phyloP scores from a whole-genome alignment of 2,329 filamentous ascomycete species.

The Tolypocladium endophyticum region DNA sequence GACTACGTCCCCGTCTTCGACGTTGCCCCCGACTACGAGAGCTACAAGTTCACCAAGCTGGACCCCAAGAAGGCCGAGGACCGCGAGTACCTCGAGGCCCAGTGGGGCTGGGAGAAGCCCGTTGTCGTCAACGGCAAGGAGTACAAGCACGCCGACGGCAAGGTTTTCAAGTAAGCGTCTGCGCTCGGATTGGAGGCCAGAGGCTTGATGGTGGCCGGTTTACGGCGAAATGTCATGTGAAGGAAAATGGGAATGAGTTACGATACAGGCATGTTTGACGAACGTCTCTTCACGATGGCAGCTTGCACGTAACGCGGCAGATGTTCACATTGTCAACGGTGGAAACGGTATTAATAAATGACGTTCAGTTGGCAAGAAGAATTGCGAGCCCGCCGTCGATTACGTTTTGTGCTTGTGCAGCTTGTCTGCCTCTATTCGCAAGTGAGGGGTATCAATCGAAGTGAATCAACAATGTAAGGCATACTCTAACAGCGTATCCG shows the following conservation, averaged over 20 bases:
- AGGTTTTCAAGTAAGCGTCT: constrained; percentile 89
- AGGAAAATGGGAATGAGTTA: constrained; percentile 15
- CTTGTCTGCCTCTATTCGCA: not conserved
- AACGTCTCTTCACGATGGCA: constrained; percentile 1
- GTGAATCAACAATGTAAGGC: not conserved
- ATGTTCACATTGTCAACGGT: not conserved
- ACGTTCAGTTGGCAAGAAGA: not conserved
- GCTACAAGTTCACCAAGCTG: constrained; percentile 93
- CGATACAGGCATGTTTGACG: constrained; percentile 15
- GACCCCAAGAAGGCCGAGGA: constrained; percentile 80
- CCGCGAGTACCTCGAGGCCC: constrained; percentile 71
- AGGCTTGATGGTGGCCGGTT: constrained; percentile 18
- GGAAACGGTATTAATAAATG: not conserved
- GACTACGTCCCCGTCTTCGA: constrained; percentile 81
- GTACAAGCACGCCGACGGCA: constrained; percentile 80
- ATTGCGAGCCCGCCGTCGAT: too few species aligned
- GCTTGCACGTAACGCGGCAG: not conserved
- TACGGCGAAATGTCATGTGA: constrained; percentile 15
- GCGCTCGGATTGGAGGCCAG: constrained; percentile 6
- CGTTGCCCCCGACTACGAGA: constrained; percentile 94
- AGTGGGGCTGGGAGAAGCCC: constrained; percentile 90
- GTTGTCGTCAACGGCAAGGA: constrained; percentile 74
- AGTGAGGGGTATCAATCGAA: not conserved
- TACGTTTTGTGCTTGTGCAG: not conserved
- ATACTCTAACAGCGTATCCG: not conserved